Base-by-base conservation (phyloP, 1,284 basidiomycete genomes). In the Heliocybe sulcata region DNA sequence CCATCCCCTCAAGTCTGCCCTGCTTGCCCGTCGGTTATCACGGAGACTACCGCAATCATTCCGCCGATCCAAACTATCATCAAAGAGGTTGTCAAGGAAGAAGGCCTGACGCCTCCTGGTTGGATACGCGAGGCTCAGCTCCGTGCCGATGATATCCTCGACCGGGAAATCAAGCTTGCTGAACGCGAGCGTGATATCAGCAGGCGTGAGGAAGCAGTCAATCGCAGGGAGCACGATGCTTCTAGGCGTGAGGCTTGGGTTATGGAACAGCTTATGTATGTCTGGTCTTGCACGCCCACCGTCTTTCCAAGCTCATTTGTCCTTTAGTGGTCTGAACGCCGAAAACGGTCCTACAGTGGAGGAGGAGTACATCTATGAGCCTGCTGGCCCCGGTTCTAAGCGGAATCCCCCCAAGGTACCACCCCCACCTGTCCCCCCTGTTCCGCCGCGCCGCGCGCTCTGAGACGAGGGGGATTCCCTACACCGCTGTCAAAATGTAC, bases 251-350 rank as follows among this genome's bases (percentile, higher is more conserved):
- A 92, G 67, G 77, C 73, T 45, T 92, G 90, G 89, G 90, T 92
- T 64, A 90, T 92, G 87, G 90, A 92, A 61, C 90, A 92, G 63
- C 80, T 92, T 51, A 83, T 89, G 90, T 92, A 75, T 61, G 82
- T 75, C 20, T 35, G 42, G 33, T 48, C n/a, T n/a, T 27, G 4
- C 42, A 22, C 12, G 19, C 19, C 55, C 38, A 20, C 4, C 31
- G 9, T 14, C 45, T 10, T 12, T 2, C 31, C 19, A 54, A 51
- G 55, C 66, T 38, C 67, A 51, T 42, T 52, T n/a, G 55, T 42
- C 55, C 57, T 35, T 53, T 55, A 90, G 89, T 65, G 71, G 78
- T 57, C 77, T 90, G 59, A 85, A 85, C 60, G 85, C 81, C 59
- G 86, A 87, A 55, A 76, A 76, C 25, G 76, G 81, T 55, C 75